Conservation (phyloP, 2,329 filamentous ascomycete genomes). For the Lojkania enalia region DNA sequence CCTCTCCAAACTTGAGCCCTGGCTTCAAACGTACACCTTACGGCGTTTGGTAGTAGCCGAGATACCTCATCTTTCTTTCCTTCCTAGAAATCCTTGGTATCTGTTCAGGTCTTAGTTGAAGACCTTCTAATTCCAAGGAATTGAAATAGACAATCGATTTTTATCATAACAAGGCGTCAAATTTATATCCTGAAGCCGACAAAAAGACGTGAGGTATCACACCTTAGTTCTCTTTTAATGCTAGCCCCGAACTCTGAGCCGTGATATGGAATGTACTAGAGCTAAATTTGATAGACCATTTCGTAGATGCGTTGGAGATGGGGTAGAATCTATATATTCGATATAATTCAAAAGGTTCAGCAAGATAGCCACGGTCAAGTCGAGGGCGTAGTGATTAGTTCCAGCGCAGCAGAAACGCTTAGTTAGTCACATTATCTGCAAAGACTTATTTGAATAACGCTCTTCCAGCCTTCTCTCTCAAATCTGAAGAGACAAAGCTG, state of each 20-base stretch:
- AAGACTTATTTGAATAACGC: no score
- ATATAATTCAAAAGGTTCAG: neutral
- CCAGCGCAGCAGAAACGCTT: neutral
- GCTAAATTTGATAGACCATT: neutral
- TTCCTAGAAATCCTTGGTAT: no score
- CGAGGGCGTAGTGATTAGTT: neutral
- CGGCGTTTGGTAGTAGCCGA: no score
- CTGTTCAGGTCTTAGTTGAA: no score
- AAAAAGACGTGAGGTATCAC: neutral
- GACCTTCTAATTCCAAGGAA: no score
- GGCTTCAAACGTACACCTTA: no score
- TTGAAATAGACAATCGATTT: no score
- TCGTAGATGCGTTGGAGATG: neutral
- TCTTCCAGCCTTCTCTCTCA: neutral
- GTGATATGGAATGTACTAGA: neutral
- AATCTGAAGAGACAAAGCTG: neutral
- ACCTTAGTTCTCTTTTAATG: neutral
- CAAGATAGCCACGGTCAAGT: neutral
- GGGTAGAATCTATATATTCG: neutral
- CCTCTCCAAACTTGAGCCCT: neutral
- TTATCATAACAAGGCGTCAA: no score
- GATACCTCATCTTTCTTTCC: no score
- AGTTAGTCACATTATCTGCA: no score
- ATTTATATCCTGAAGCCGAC: neutral
- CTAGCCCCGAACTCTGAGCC: neutral